Conservation (phyloP, 805 yeast species). For the Candida fluviatilis region DNA sequence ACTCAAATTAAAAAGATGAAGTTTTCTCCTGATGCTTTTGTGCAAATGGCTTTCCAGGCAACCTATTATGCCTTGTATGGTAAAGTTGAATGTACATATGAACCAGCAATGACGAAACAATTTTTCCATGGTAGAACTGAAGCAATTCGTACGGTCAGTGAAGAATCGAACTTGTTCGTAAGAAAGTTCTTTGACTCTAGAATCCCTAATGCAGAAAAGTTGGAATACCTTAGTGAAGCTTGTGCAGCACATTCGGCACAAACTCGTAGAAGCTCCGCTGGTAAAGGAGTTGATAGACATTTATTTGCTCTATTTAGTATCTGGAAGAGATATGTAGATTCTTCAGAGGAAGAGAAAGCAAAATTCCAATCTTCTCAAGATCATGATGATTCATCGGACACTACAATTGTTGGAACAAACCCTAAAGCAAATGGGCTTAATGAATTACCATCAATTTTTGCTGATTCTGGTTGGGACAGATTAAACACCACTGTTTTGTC, state of each 20-base stretch:
- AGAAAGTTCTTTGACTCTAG: constrained; percentile 75
- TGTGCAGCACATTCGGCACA: constrained; percentile 65
- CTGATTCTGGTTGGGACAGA: constrained; percentile 85
- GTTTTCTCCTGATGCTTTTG: constrained; percentile 90
- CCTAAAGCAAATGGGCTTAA: constrained; percentile 9
- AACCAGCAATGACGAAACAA: constrained; percentile 92
- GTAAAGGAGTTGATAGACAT: constrained; percentile 91
- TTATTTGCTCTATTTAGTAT: constrained; percentile 81
- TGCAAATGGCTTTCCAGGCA: constrained; percentile 91
- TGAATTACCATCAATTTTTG: constrained; percentile 68
- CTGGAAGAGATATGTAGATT: constrained; percentile 64
- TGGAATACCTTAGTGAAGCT: constrained; percentile 58
- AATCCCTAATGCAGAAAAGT: constrained; percentile 54
- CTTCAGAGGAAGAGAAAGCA: constrained; percentile 11
- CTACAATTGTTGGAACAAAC: constrained; percentile 22
- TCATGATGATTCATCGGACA: constrained; percentile 23
- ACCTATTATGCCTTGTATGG: constrained; percentile 91
- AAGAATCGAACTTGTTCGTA: constrained; percentile 76
- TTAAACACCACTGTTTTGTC: constrained; percentile 76
- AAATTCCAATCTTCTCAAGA: constrained; percentile 2
- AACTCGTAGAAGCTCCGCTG: constrained; percentile 66
- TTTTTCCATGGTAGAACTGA: constrained; percentile 91
- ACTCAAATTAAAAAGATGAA: constrained; percentile 78
- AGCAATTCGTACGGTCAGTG: constrained; percentile 80
- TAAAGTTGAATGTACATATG: constrained; percentile 88